Percentiles rank a stretch among this genome's conserved stretches.
Conservation (phyloP, 768 basidiomycete species). For the Amanita fuliginea region DNA sequence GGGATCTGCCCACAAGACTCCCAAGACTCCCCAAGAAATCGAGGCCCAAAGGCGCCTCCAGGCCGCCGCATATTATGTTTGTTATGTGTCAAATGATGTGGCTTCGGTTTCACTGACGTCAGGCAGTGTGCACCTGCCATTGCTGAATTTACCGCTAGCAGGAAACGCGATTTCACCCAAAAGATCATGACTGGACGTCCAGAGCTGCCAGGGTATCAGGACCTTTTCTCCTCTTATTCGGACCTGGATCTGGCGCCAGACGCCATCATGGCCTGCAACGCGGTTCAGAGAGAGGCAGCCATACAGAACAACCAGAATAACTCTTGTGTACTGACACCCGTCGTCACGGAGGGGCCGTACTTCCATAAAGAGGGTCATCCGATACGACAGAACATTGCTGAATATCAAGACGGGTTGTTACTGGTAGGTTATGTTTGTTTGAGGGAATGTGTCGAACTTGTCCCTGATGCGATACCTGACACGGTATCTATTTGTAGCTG, state of each 20-base stretch:
- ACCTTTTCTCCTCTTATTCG: constrained; percentile 31
- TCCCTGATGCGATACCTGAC: background rate
- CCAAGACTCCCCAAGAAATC: constrained; percentile 32
- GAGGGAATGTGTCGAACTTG: background rate
- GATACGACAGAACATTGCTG: constrained; percentile 44
- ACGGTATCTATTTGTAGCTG: constrained; percentile 17
- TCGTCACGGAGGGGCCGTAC: constrained; percentile 45
- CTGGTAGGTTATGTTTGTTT: constrained; percentile 21
- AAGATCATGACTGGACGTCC: constrained; percentile 30
- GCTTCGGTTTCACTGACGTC: background rate
- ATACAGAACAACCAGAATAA: constrained; percentile 50
- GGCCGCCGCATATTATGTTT: constrained; percentile 40
- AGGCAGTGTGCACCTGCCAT: constrained; percentile 41
- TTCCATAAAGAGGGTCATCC: constrained; percentile 38
- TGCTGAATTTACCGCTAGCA: constrained; percentile 36
- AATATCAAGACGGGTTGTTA: constrained; percentile 37
- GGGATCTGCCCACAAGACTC: constrained; percentile 28
- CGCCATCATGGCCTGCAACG: constrained; percentile 31
- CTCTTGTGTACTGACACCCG: constrained; percentile 41
- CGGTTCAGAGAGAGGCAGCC: constrained; percentile 28
- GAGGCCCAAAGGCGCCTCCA: constrained; percentile 38
- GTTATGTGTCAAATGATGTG: constrained; percentile 9
- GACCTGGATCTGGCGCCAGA: constrained; percentile 16
- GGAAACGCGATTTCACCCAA: constrained; percentile 36
- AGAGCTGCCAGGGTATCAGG: constrained; percentile 24